Evolutionary conservation across 139 green algal species (phyloP), one percentile per base, ranked within the genome.

Genomic region (Klebsormidium nitens): DNA sequence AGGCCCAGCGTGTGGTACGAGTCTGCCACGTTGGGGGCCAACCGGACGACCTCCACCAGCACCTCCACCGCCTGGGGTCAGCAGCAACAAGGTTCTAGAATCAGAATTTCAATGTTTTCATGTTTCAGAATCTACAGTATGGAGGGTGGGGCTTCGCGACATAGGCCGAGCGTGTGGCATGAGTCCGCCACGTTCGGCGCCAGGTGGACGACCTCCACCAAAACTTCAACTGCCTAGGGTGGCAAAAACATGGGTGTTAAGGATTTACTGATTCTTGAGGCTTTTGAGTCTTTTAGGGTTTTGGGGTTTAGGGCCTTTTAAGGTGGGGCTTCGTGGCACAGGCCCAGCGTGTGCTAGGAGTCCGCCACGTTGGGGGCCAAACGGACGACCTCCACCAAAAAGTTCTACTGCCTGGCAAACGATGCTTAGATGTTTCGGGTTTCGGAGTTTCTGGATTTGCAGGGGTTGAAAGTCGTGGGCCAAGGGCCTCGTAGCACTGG

Each of bases 1-100:
- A 89, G 71, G 0, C 86, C 91, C 68, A 96, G 80, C 2, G 87
- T 93, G 78, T 90, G 81, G 80, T 95, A 96, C 36, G 88, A 79
- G 68, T 95, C 91, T 5, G 84, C 59, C 37, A 89, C 47, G 70
- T 95, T 89, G 47, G 91, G 91, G 2, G 82, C 79, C 50, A 82
- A 58, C 61, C 84, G 81, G 19, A 96, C 80, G 1, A 96, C 82
- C 37, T 91, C 75, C 46, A 81, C 63, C 35, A 96, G 81, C 67
- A 92, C 71, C 3, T 84, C 70, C 2, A 86, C 83, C 2, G 90
- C 89, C 62, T 71, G 63, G 6, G 50, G 26, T 19, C 6, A 61
- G 19, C 44, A 52, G 19, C 44, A 52, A 17, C 17, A 28, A 52
- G 44, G 17, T 19, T 52, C 17, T 52, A 52, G 17, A 28, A 28